Conservation (phyloP, 208 protist genomes). For the Trypanosoma melophagium region DNA sequence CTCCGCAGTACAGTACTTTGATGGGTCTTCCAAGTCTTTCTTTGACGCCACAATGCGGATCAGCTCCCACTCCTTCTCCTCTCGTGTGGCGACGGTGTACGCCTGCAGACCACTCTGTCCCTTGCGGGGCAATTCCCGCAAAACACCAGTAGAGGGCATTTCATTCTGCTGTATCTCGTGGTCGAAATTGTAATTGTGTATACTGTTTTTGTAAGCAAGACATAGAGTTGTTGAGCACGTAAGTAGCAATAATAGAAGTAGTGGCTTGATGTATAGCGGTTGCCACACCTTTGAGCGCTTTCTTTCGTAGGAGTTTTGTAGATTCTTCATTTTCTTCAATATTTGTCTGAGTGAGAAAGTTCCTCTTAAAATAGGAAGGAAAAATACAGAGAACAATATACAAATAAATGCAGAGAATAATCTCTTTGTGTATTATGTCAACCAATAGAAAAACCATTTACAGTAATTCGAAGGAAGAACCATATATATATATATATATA, state of each 20-base stretch:
- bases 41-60: conserved; percentile 19
- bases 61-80: conserved; percentile 2
- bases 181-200: neutral
- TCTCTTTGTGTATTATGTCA: no score
- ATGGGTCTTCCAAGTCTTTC: conserved; percentile 12
- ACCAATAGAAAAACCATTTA: no score
- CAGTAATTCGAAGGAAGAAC: no score
- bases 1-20: neutral
- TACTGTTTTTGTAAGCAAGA: neutral
- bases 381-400: no score
- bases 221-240: neutral
- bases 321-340: no score
- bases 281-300: no score
- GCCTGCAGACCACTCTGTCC: neutral
- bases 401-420: no score
- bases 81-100: conserved; percentile 1
- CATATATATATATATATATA: no score
- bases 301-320: no score
- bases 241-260: neutral
- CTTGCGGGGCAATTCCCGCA: conserved; percentile 2
- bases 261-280: neutral
- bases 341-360: no score
- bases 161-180: neutral
- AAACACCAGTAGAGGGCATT: neutral
- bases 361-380: no score